These are phyloP conservation scores for Pelargonium myrrhifolium DNA, from an alignment of 441 rosid species.

Conservation along the genomic window DNA sequence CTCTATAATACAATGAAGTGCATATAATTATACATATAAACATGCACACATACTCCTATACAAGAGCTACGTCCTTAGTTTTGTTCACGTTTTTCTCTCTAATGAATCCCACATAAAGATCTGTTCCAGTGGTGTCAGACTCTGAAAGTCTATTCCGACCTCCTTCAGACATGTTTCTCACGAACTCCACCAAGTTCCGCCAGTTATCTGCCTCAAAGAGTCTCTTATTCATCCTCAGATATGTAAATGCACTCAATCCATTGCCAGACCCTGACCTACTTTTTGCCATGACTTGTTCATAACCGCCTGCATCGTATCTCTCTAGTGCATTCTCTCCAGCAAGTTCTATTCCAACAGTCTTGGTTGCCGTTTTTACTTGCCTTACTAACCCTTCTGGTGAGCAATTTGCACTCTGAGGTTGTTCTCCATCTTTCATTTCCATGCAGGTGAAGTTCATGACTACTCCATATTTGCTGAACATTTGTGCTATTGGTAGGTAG, in stretches of 20 bases:
- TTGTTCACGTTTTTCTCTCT: conserved; percentile 27
- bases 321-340: conserved; percentile 91
- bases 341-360: conserved; percentile 47
- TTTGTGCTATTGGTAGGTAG: conserved; percentile 62
- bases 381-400: conserved; percentile 80
- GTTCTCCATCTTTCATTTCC: conserved; percentile 85
- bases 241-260: conserved; percentile 74
- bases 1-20: conserved; percentile 10
- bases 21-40: conserved; percentile 13
- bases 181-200: conserved; percentile 70
- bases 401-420: conserved; percentile 60
- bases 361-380: conserved; percentile 68
- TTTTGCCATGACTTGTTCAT: conserved; percentile 61
- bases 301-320: conserved; percentile 65
- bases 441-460: conserved; percentile 89
- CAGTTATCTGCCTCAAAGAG: conserved; percentile 74
- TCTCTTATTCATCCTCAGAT: conserved; percentile 65
- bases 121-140: conserved; percentile 41
- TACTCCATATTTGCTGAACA: conserved; percentile 59
- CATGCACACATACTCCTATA: conserved; percentile 27
- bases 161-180: conserved; percentile 68
- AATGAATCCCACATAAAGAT: conserved; percentile 61
- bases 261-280: conserved; percentile 67
- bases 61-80: conserved; percentile 42
- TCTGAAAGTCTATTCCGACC: conserved; percentile 45